phyloP scores from a whole-genome alignment of 78 protist species.

The Dictyostelium purpureum region DNA sequence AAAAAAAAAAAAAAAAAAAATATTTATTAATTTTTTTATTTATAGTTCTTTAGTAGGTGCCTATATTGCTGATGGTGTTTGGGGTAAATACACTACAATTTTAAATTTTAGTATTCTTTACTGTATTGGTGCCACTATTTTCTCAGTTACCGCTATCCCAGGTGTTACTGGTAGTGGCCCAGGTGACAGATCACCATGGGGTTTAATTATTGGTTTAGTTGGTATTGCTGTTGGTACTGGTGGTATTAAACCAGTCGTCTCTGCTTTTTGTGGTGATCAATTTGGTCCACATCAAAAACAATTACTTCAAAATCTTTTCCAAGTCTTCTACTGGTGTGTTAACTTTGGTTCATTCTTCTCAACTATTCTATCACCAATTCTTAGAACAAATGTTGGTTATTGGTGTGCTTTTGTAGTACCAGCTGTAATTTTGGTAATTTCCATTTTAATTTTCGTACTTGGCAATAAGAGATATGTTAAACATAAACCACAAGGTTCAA shows the following conservation, averaged over 20 bases:
- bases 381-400: constrained; percentile 62
- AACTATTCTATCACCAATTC: constrained; percentile 80
- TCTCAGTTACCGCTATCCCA: constrained; percentile 76
- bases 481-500: constrained; percentile 23
- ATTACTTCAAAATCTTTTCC: constrained; percentile 64
- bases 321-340: constrained; percentile 82
- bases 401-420: constrained; percentile 88
- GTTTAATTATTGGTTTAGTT: constrained; percentile 53
- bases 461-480: constrained; percentile 66
- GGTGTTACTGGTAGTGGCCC: constrained; percentile 77
- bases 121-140: constrained; percentile 43
- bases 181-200: constrained; percentile 49
- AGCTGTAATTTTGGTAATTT: constrained; percentile 54
- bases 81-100: constrained; percentile 78
- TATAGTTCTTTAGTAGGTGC: constrained; percentile 78
- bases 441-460: constrained; percentile 47
- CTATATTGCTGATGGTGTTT: constrained; percentile 54
- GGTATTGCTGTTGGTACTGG: constrained; percentile 89
- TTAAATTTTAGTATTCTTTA: constrained; percentile 59
- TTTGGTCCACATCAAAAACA: constrained; percentile 35
- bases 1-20: too few species aligned
- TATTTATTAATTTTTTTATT: not conserved
- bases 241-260: constrained; percentile 81
- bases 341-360: constrained; percentile 86
- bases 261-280: constrained; percentile 90